Evolutionary conservation across 1,284 basidiomycete genomes (phyloP), one percentile per base, ranked within the genome.

Genomic region (Ganoderma leucocontextum): DNA sequence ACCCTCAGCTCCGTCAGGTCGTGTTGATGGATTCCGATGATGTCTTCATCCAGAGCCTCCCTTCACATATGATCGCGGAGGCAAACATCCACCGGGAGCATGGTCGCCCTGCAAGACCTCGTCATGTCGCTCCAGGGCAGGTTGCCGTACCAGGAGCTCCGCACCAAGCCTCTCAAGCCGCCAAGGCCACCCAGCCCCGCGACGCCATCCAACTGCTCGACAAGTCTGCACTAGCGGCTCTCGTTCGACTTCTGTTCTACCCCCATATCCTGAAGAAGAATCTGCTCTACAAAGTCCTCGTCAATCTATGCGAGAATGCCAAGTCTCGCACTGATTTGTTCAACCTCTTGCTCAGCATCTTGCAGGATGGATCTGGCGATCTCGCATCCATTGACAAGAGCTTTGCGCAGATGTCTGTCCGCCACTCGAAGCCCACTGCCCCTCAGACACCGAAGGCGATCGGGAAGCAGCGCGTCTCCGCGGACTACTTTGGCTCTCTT

Each of bases 191-290:
- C 29, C 81, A 83, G 12, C 84, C 87, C 57, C 91, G 94, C 57
- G 97, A 99, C 74, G 95, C 97, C 2, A 95, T 99, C 36, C 95
- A 97, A 76, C 87, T 99, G 3, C 87, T 99, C 44, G 98, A 99
- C 79, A 97, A 95, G 77, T 82, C 89, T 22, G 95, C 96, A 7
- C 89, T 99, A 60, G 94, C 97, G 1, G 91, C 95, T 29, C 89
- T 99, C 8, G 91, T 99, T 41, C 92, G 97, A 41, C 87, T 99
- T 9, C 88, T 99, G 25, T 99, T 99, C 87, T 98, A 97, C 87
- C 98, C 97, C 7, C 94, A 98, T 75, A 91, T 96, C 52, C 84
- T 95, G 70, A 91, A 91, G 80, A 95, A 96, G 82, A 93, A 89
- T 49, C 83, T 93, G 29, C 86, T 99, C 25, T 94, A 96, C 81